Conservation (phyloP, 257 asterid genomes). For the Parsonsia alboflavescens region DNA sequence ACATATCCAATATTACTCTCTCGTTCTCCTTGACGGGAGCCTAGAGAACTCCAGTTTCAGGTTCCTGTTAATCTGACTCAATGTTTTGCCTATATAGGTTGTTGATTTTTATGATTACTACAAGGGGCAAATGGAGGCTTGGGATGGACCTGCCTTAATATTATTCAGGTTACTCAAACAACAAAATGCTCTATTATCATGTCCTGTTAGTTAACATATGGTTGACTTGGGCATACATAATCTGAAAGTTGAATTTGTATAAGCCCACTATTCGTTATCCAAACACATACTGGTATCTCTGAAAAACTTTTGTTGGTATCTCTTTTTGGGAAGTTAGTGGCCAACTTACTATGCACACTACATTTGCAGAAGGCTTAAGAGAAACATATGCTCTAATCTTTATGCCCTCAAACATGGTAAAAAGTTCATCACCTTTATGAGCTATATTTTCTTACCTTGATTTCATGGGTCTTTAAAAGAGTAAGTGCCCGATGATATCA, state of each 20-base stretch:
- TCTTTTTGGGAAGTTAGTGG: not conserved
- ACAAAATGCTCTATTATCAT: not conserved
- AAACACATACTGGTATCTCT: not conserved
- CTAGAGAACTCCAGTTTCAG: slow-evolving; percentile 2
- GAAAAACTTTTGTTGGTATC: not conserved
- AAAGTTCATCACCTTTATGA: slow-evolving; percentile 1
- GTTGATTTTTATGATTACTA: slow-evolving; percentile 91
- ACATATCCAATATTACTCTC: not conserved
- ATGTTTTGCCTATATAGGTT: slow-evolving; percentile 44
- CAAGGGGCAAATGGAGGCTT: slow-evolving; percentile 99
- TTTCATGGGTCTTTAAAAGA: not conserved
- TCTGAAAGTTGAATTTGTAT: slow-evolving; percentile 1
- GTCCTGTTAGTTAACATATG: not conserved
- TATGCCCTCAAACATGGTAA: not conserved
- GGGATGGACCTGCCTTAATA: slow-evolving; percentile 99
- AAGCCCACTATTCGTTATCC: not conserved
- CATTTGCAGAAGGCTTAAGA: not conserved
- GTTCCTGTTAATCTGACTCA: slow-evolving; percentile 20
- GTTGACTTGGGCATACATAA: not conserved
- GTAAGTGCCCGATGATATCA: not conserved
- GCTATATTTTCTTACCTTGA: not conserved
- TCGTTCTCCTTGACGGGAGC: not conserved
- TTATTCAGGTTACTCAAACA: slow-evolving; percentile 77
- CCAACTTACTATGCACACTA: not conserved
- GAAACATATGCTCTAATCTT: not conserved